Evolutionary conservation across 768 basidiomycete genomes (phyloP), one percentile per base, ranked within the genome.

Genomic region (Mycena latifolia): DNA sequence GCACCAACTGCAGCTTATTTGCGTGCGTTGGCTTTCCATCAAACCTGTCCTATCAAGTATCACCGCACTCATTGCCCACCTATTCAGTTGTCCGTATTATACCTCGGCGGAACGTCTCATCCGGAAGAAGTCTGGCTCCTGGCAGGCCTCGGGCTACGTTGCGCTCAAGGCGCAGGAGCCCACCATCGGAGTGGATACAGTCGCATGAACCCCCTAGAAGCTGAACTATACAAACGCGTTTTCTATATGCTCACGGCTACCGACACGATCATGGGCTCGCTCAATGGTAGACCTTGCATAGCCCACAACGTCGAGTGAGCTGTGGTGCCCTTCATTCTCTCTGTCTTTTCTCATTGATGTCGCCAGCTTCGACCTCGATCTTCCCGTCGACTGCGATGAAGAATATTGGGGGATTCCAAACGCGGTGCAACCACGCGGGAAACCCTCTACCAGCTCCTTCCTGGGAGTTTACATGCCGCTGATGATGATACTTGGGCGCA

Each of bases 301-400:
- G 82, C 92, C 5, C 85, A 88, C 46, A 89, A 90, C 46, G 89
- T 89, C 75, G 91, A 92, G 88, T 89, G 66, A 63, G 89, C 77
- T 5, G 29, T 18, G 14, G n/a, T 41, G 28, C 11, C n/a, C 20
- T 22, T 25, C 37, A 17, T 10, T 22, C n/a, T n/a, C n/a, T n/a
- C n/a, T n/a, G n/a, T 10, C 0, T n/a, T 18, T 51, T 48, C 15
- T 39, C 37, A 58, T 29, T 51, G 41, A 22, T 66, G 24, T 51
- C 9, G 27, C 46, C 25, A 89, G 89, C 66, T 86, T 90, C 69
- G 90, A 92, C 67, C 78, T 88, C 7, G 90, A 91, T 43, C 80
- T 86, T 10, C 89, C 88, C 9, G 82, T 88, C n/a, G 89, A 91
- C 70, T 82, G 82, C 66, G 64, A 65, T n/a, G 55, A 69, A 6